Evolutionary conservation across 2,329 filamentous ascomycete species (phyloP), one percentile per base, ranked within the genome.

Genomic region (Orbilia quercus): DNA sequence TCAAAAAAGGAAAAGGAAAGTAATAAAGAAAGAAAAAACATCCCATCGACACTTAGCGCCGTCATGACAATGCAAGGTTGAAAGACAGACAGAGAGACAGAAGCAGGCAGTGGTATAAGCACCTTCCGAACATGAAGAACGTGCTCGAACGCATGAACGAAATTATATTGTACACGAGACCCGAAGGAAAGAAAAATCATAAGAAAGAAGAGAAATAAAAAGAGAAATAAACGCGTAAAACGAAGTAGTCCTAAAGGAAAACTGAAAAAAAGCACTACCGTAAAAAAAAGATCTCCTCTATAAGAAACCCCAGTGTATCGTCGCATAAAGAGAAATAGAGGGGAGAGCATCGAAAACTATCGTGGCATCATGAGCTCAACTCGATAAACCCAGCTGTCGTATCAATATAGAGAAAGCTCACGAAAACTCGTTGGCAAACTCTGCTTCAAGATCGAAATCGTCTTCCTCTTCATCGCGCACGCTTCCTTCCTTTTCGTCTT

Each of bases 381-480:
- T 3, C 2, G n/a, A 44, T 42, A 44, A 31, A 25, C 18, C 18
- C 7, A 34, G 36, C 20, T 40, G 34, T 22, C n/a, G 6, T 22
- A 22, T 7, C 20, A 4, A 7, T 44, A 36, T 4, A 14, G 36
- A 40, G 36, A 40, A n/a, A 40, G 3, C 34, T 57, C 45, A 73
- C 16, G 54, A 31, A 62, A 73, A 73, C 38, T 73, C 69, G 28
- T 73, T 73, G 16, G 53, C 69, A 25, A 73, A 51, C 34, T 73
- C 69, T 11, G 69, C 69, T 23, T 73, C 69, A 4, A 73, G 45
- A 44, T 73, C 69, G 44, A 73, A 73, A 47, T 73, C 69, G 47
- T 73, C 69, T 22, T 73, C 67, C 11, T 65, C 60, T 11, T 62
- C 60, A 20, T 45, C 69, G 14, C 60, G 53, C 12, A 73, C 69